A percentile compares a stretch with the other conserved stretches of the same genome.
These are phyloP conservation scores for Phytopythium helicoides DNA, from an alignment of 352 stramenopile species.

Conservation along the genomic window DNA sequence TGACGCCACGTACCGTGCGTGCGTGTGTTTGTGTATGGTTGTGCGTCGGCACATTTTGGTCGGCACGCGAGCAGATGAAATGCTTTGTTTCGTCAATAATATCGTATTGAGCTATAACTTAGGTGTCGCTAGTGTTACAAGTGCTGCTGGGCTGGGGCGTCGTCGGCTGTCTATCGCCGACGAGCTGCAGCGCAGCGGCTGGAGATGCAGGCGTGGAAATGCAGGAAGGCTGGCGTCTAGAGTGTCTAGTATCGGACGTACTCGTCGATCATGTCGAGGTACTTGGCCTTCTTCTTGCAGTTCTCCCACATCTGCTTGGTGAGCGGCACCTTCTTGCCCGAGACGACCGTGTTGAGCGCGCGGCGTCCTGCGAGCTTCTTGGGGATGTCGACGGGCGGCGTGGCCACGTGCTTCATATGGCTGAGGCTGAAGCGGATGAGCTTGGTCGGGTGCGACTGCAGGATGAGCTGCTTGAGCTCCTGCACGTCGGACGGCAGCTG, in stretches of 20 bases:
- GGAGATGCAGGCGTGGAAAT: background rate
- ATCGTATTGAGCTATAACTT: no score
- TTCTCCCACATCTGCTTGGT: conserved; percentile 48
- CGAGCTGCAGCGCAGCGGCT: background rate
- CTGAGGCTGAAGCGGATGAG: conserved; percentile 46
- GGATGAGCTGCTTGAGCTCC: conserved; percentile 49
- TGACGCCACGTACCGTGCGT: no score
- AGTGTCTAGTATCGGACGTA: conserved; percentile 29
- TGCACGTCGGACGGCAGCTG: conserved; percentile 36
- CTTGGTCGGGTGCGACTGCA: conserved; percentile 38
- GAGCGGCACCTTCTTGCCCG: conserved; percentile 43
- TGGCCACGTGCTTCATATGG: conserved; percentile 44
- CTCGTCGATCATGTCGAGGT: conserved; percentile 51
- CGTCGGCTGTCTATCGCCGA: background rate
- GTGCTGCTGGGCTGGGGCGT: background rate
- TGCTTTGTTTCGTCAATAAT: background rate
- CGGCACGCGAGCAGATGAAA: background rate
- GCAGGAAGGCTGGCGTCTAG: background rate
- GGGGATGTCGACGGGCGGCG: conserved; percentile 49
- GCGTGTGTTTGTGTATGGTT: background rate
- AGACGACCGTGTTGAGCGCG: conserved; percentile 31
- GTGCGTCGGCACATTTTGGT: background rate
- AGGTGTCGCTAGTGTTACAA: no score
- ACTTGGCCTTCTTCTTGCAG: conserved; percentile 33
- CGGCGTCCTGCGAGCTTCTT: conserved; percentile 31